Conservation (phyloP, 2,329 filamentous ascomycete genomes). For the Coleophoma crateriformis region DNA sequence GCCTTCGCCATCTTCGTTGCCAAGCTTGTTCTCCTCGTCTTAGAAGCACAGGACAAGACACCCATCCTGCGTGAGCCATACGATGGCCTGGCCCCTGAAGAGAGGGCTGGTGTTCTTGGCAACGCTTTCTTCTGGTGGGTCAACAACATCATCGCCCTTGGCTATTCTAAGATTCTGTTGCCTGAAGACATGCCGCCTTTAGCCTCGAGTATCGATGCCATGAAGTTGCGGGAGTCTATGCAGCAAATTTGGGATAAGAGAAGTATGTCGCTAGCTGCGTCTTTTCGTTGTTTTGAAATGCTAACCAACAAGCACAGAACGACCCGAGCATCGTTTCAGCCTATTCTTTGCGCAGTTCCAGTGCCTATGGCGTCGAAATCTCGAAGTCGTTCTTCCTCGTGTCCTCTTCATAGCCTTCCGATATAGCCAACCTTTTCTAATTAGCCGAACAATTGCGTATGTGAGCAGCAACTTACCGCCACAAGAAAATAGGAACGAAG, state of each 20-base stretch:
- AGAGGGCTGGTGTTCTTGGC: conserved; percentile 26
- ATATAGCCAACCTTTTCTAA: background rate
- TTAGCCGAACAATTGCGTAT: background rate
- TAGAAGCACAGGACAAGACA: conserved; percentile 1
- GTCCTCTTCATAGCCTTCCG: too few species aligned
- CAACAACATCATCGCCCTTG: conserved; percentile 25
- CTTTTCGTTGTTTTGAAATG: too few species aligned
- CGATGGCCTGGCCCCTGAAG: conserved; percentile 18
- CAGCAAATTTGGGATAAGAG: too few species aligned
- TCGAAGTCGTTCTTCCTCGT: too few species aligned
- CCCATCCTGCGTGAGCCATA: conserved; percentile 6
- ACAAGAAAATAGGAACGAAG: background rate
- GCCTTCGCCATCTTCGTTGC: too few species aligned
- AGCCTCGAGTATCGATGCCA: too few species aligned
- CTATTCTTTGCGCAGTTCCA: too few species aligned
- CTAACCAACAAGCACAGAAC: too few species aligned
- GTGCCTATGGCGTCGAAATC: too few species aligned
- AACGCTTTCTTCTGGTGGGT: conserved; percentile 32
- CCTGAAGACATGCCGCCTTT: conserved; percentile 22
- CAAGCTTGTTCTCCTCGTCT: background rate
- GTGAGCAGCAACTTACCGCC: background rate
- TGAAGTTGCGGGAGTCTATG: too few species aligned
- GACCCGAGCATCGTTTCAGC: too few species aligned
- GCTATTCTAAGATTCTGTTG: conserved; percentile 24
- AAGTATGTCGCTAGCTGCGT: too few species aligned